Percentiles rank a stretch among this genome's conserved stretches.
Conservation (phyloP, 495 filamentous ascomycete genomes). For the Lophiotrema nucula region DNA sequence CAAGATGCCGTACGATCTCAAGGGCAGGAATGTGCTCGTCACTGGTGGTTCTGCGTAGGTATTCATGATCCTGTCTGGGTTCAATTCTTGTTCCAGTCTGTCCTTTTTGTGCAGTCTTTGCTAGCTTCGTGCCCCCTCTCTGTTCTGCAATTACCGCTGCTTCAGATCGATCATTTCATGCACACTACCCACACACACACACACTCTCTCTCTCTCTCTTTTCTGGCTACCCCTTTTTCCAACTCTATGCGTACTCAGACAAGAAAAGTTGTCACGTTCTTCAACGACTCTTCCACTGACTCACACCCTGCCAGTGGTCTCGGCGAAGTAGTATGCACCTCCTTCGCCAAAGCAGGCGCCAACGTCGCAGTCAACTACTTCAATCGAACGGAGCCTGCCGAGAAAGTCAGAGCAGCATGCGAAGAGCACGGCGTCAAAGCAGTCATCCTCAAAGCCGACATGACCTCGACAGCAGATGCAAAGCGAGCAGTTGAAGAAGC, state of each 20-base stretch:
- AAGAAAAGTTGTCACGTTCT: too few relatives aligned
- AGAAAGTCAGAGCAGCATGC: conserved; percentile 54
- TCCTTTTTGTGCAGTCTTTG: too few relatives aligned
- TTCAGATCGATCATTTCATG: too few relatives aligned
- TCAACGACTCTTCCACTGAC: background rate
- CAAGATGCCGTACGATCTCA: conserved; percentile 63
- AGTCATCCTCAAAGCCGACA: conserved; percentile 60
- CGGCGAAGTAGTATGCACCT: conserved; percentile 60
- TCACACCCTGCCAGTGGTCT: conserved; percentile 56
- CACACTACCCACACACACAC: too few relatives aligned
- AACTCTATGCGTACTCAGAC: too few relatives aligned
- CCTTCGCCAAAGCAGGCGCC: conserved; percentile 65
- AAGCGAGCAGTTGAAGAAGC: conserved; percentile 53
- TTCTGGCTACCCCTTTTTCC: too few relatives aligned
- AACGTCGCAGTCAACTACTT: conserved; percentile 73
- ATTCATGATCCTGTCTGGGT: background rate
- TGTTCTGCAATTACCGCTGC: too few relatives aligned
- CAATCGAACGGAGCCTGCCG: conserved; percentile 53
- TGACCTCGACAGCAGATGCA: conserved; percentile 56
- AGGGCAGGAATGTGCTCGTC: conserved; percentile 63
- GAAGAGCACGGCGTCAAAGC: conserved; percentile 55
- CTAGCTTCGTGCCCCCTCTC: too few relatives aligned
- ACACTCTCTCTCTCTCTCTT: conserved; percentile 1
- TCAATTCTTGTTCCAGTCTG: conserved; percentile 6
- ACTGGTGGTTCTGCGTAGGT: conserved; percentile 66